Conservation (phyloP, 2,329 filamentous ascomycete species). For the Clarireedia homoeocarpa region DNA sequence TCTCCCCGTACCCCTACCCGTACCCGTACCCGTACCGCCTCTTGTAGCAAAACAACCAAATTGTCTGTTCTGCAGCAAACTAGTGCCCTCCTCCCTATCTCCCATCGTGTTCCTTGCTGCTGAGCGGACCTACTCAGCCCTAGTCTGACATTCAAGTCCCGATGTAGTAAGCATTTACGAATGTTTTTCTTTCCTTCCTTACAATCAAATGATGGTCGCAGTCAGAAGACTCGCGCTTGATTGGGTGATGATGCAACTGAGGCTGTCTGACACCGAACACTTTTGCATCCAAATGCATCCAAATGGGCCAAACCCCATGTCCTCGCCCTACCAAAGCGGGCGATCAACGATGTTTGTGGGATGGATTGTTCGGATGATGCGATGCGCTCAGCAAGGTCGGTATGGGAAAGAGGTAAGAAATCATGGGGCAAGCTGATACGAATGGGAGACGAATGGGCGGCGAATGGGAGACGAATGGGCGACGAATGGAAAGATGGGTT, state of each 20-base stretch:
- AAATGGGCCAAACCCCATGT: background rate
- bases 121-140: background rate
- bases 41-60: background rate
- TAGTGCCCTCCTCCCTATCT: too few relatives aligned
- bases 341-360: too few relatives aligned
- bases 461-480: too few relatives aligned
- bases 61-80: too few relatives aligned
- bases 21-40: too few relatives aligned
- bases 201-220: background rate
- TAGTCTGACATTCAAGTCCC: background rate
- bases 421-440: too few relatives aligned
- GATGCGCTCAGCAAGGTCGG: too few relatives aligned
- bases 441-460: too few relatives aligned
- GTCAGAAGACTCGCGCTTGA: background rate
- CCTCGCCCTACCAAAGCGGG: background rate
- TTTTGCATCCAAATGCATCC: background rate
- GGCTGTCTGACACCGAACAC: background rate
- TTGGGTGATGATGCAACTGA: conserved; percentile 1
- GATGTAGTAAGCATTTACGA: background rate
- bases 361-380: too few relatives aligned
- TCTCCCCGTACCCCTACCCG: too few relatives aligned
- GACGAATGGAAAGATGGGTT: too few relatives aligned
- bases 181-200: background rate
- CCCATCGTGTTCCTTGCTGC: background rate
- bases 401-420: too few relatives aligned